Evolutionary conservation across 306 rosid species (phyloP).

Genomic region (Acacia acuminata): DNA sequence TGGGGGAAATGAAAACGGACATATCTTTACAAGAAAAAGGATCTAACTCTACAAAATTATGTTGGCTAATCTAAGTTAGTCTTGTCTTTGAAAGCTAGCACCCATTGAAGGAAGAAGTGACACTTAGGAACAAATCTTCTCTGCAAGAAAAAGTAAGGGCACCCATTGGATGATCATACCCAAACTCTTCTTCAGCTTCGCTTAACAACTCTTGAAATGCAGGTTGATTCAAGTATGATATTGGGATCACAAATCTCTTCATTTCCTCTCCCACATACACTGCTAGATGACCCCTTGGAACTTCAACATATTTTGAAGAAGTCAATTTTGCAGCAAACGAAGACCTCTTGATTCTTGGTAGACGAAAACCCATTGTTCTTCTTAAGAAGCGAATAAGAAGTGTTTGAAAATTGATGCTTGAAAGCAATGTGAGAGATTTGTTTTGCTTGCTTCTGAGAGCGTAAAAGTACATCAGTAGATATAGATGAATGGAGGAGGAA

Average conservation of each 20-base stretch:
- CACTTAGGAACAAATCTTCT: background rate
- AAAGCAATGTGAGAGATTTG: background rate
- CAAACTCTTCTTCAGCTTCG: background rate
- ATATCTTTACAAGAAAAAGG: background rate
- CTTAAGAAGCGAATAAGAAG: background rate
- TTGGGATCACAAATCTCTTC: slow-evolving; percentile 23
- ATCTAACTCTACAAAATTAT: background rate
- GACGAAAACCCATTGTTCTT: background rate
- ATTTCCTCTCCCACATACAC: slow-evolving; percentile 31
- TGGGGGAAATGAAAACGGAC: background rate
- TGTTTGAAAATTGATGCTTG: background rate
- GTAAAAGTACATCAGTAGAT: background rate
- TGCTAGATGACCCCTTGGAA: slow-evolving; percentile 14
- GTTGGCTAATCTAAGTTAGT: background rate
- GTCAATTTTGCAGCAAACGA: background rate
- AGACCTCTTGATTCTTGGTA: background rate
- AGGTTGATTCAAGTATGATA: slow-evolving; percentile 27
- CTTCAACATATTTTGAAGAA: background rate
- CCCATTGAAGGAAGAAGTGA: slow-evolving; percentile 27
- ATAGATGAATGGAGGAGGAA: background rate
- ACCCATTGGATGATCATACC: background rate
- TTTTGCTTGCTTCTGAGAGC: background rate
- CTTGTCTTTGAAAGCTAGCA: background rate
- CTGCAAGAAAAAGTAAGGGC: background rate
- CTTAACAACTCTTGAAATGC: background rate